Evolutionary conservation across 148 eudicot species (phyloP), one percentile per base, ranked within the genome.

Genomic region (Spergularia marina): DNA sequence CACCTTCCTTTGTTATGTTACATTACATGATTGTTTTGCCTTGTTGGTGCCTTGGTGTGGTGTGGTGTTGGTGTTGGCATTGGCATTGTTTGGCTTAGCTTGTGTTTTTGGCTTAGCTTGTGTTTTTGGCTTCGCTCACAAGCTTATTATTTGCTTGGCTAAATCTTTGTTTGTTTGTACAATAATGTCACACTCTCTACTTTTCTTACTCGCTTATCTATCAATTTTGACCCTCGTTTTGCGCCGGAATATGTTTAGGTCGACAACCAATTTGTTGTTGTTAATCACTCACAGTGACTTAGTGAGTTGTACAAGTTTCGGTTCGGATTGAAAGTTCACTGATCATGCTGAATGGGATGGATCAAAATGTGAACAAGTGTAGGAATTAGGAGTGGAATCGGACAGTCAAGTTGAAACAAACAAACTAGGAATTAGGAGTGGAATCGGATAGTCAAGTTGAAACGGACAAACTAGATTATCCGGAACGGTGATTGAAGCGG

Each of bases 161-260:
- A 16, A 13, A 56, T 56, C 16, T 56, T 56, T 56, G 20, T 14
- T 12, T 44, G 49, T 44, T 44, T 44, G 49, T 44, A 30, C 4
- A 5, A 56, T 14, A 9, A 56, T 56, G 20, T 56, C 60, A 14
- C 2, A 11, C 7, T 56, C 20, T 56, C 8, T 11, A 16, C 8
- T 16, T 56, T 16, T 52, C 44, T 8, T 13, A 17, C 30, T 53
- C n/a, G 8, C 30, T 18, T 60, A 36, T 10, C 70, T 64, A 70
- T 63, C 71, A 54, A 75, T 23, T 53, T 65, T 75, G 77, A 75
- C 77, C 77, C 77, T 75, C 77, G 71, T 53, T 75, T 75, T 75
- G 14, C 59, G 63, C 71, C 71, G 71, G 77, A 75, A 75, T 75
- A 65, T 65, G 71, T 74, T 74, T 65, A 14, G 10, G 62, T 75